A percentile compares a stretch with the other conserved stretches of the same genome.
These are phyloP conservation scores for Onygenales sp. DNA, from an alignment of 2,329 filamentous ascomycete genomes.

Conservation along the genomic window DNA sequence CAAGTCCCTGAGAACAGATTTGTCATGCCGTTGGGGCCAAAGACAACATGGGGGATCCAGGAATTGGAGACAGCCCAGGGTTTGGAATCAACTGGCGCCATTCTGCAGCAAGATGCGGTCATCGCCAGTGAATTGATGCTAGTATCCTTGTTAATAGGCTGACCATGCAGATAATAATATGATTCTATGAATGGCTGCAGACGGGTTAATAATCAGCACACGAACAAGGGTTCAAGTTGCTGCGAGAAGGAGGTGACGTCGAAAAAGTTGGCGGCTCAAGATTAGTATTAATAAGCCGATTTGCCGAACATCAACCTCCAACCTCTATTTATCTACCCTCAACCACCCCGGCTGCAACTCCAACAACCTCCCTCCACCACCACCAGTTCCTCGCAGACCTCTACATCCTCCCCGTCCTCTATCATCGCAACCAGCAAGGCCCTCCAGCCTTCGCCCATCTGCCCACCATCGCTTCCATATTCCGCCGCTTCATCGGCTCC, in stretches of 20 bases:
- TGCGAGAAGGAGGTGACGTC: no score
- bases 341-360: not conserved
- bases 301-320: no score
- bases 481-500: conserved; percentile 61
- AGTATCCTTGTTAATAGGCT: no score
- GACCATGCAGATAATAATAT: not conserved
- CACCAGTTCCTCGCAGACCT: not conserved
- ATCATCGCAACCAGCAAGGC: not conserved
- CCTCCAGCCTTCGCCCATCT: not conserved
- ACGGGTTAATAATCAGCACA: no score
- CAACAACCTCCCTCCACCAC: not conserved
- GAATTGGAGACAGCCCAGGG: no score
- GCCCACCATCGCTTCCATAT: conserved; percentile 56
- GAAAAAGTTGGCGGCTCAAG: no score
- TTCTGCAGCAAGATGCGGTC: not conserved
- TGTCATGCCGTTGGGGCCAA: no score
- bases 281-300: no score
- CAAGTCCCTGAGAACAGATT: no score
- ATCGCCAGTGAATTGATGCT: not conserved
- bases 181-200: not conserved
- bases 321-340: not conserved
- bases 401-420: not conserved
- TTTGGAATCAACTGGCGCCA: not conserved
- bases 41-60: no score
- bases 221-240: no score